A percentile compares a stretch with the other conserved stretches of the same genome.
Conservation (phyloP, 768 basidiomycete genomes). For the Lentinula detonsa region DNA sequence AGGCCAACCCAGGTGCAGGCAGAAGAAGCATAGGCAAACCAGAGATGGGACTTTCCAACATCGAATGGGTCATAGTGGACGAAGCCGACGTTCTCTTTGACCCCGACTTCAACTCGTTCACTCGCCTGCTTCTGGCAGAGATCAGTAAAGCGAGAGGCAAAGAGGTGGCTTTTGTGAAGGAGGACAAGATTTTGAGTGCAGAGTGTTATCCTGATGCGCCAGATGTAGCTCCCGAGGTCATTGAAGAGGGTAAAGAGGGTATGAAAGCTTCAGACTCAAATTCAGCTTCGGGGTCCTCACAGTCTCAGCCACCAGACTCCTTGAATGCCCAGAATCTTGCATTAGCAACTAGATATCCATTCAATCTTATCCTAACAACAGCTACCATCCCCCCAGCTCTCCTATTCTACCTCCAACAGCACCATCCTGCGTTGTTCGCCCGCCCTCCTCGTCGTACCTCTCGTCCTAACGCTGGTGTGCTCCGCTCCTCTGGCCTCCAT, state of each 20-base stretch:
- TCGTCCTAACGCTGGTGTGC: constrained; percentile 10
- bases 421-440: constrained; percentile 62
- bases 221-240: constrained; percentile 3
- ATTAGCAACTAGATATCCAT: constrained; percentile 52
- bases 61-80: constrained; percentile 90
- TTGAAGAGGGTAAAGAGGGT: not conserved
- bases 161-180: constrained; percentile 26
- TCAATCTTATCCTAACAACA: constrained; percentile 75
- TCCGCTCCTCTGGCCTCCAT: constrained; percentile 78
- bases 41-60: constrained; percentile 55
- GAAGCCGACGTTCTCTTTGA: constrained; percentile 91
- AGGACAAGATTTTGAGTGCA: constrained; percentile 17
- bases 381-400: constrained; percentile 85
- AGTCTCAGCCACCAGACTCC: constrained; percentile 8
- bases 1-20: constrained; percentile 11
- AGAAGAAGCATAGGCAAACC: constrained; percentile 28
- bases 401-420: constrained; percentile 50
- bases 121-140: constrained; percentile 62
- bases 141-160: constrained; percentile 58
- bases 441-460: not conserved
- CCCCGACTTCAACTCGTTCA: constrained; percentile 75
- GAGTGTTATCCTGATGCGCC: constrained; percentile 14
- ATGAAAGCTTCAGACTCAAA: not conserved
- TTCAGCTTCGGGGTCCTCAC: not conserved
- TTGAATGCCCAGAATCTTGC: constrained; percentile 3